Conservation (phyloP, 768 basidiomycete genomes). For the Porphyrellus cyaneotinctus region DNA sequence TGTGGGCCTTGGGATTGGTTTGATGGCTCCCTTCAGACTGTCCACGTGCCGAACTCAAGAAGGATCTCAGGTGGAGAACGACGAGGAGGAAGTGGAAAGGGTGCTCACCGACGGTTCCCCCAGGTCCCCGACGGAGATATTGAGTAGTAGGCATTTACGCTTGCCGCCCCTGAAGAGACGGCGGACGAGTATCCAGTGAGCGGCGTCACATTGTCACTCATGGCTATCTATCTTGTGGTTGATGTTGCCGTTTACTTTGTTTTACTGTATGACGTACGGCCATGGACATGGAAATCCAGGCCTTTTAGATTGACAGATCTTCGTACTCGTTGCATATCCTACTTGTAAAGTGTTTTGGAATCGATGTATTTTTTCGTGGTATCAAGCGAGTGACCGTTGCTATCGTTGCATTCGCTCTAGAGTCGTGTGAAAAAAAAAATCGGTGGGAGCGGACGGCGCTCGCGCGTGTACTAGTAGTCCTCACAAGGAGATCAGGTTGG, state of each 20-base stretch:
- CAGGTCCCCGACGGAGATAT: conserved; percentile 19
- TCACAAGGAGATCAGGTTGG: conserved; percentile 28
- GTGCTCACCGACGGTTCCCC: conserved; percentile 24
- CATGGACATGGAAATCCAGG: conserved; percentile 5
- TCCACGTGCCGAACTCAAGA: conserved; percentile 36
- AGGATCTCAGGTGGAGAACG: conserved; percentile 19
- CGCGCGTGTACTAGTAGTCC: conserved; percentile 13
- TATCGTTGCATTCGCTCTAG: background rate
- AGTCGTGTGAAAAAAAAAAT: conserved; percentile 27
- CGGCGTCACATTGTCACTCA: too few species aligned
- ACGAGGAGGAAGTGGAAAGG: conserved; percentile 35
- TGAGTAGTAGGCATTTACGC: conserved; percentile 21
- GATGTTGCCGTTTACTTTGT: conserved; percentile 12
- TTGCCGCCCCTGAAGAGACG: conserved; percentile 51
- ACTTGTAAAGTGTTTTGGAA: conserved; percentile 34
- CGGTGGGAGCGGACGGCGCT: conserved; percentile 13
- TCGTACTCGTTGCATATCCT: conserved; percentile 22
- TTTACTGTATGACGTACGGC: conserved; percentile 11
- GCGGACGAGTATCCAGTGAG: conserved; percentile 33
- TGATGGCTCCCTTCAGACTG: conserved; percentile 54
- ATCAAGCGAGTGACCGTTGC: conserved; percentile 4
- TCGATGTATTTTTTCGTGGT: conserved; percentile 21
- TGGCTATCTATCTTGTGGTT: conserved; percentile 19
- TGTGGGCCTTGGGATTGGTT: conserved; percentile 38
- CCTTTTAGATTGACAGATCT: conserved; percentile 5